phyloP scores from a whole-genome alignment of 192 early-diverging fungal species.

The Podila minutissima region DNA sequence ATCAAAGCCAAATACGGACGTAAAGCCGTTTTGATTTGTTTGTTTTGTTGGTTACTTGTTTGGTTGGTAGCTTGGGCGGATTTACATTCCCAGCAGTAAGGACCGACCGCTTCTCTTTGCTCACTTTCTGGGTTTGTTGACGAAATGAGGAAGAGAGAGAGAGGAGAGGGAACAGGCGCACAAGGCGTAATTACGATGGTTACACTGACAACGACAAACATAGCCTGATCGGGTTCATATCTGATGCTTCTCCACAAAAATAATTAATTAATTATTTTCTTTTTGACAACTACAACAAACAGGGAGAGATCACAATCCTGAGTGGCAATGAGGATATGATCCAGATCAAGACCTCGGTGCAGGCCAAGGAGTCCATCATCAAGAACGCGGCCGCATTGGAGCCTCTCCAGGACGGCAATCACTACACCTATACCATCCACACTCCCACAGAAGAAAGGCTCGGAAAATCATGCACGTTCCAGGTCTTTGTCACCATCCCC shows the following conservation, averaged over 20 bases:
- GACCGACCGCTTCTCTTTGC: too few species aligned
- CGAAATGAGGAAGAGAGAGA: too few species aligned
- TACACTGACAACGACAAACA: background rate
- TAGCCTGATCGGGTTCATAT: background rate
- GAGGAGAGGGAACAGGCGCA: too few species aligned
- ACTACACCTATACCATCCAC: slow-evolving; percentile 46
- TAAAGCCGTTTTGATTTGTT: too few species aligned
- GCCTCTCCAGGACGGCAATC: slow-evolving; percentile 38
- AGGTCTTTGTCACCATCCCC: slow-evolving; percentile 46
- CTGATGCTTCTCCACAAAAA: background rate
- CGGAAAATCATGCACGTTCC: slow-evolving; percentile 25
- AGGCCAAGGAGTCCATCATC: slow-evolving; percentile 49
- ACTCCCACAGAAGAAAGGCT: slow-evolving; percentile 30
- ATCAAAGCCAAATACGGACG: too few species aligned
- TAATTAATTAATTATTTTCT: background rate
- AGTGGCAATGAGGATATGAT: slow-evolving; percentile 48
- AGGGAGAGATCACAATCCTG: slow-evolving; percentile 50
- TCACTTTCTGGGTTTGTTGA: too few species aligned
- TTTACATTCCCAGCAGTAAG: too few species aligned
- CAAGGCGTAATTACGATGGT: too few species aligned
- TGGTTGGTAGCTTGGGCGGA: too few species aligned
- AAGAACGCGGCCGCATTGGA: slow-evolving; percentile 47
- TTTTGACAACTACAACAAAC: background rate
- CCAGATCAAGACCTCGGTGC: slow-evolving; percentile 41
- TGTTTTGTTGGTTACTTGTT: too few species aligned